phyloP scores from a whole-genome alignment of 148 eudicot genomes.

The Heliamphora exappendiculata region DNA sequence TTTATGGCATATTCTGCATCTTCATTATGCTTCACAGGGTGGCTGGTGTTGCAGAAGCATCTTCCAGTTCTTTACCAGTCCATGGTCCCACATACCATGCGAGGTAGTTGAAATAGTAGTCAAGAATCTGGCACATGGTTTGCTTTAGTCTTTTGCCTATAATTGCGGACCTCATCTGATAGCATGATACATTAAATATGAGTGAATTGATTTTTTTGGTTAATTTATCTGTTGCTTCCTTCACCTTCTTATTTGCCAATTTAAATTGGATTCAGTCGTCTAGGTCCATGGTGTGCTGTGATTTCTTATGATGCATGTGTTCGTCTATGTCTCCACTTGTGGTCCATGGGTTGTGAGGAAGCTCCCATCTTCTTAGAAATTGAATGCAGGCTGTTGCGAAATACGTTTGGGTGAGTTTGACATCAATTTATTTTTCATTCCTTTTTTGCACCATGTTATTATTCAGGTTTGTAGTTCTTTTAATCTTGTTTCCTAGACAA shows the following conservation, averaged over 20 bases:
- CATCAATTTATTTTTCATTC: not conserved
- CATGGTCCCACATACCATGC: constrained; percentile 74
- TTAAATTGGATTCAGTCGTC: constrained; percentile 41
- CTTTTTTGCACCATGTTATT: not conserved
- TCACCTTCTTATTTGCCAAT: not conserved
- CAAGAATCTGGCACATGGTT: not conserved
- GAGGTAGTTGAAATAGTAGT: constrained; percentile 39
- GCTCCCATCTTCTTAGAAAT: constrained; percentile 78
- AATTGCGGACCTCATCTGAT: not conserved
- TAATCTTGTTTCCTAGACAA: not conserved
- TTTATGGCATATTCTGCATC: not conserved
- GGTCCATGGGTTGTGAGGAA: constrained; percentile 81
- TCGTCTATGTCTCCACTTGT: constrained; percentile 75
- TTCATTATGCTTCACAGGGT: constrained; percentile 30
- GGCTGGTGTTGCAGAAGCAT: constrained; percentile 33
- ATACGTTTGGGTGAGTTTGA: constrained; percentile 59
- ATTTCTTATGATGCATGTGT: constrained; percentile 87
- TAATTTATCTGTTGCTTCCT: not conserved
- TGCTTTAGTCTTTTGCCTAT: not conserved
- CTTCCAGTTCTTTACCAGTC: constrained; percentile 52
- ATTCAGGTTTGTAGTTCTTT: not conserved
- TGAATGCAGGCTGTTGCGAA: constrained; percentile 63
- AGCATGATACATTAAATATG: not conserved
- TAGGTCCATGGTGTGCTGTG: constrained; percentile 77
- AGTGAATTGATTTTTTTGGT: constrained; percentile 1